Evolutionary conservation across 2,329 filamentous ascomycete genomes (phyloP), one percentile per base, ranked within the genome.

Genomic region (Colletotrichum sp.): DNA sequence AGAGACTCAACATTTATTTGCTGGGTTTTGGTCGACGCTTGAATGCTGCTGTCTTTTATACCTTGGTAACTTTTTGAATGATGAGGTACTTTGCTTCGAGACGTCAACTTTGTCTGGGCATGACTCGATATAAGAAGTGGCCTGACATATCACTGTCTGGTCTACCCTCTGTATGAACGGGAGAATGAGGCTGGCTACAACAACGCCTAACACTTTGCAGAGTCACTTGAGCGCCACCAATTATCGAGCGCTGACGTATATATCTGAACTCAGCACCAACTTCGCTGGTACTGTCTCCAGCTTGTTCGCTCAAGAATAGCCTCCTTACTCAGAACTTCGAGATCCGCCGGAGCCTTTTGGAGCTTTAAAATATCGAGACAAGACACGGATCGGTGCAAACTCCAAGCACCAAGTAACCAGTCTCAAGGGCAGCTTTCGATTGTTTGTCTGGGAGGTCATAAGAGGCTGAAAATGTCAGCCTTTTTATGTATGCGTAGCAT

Each of bases 21-120:
- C 26, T 28, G 28, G 36, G 4, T 39, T 39, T 9, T 39, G 36
- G 36, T 28, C 26, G 26, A 28, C 26, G 26, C 16, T 9, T 39
- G 36, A 18, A 18, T 18, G 15, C 2, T 18, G 16, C 16, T 18
- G 9, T 5, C 16, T 18, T 39, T 39, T 18, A 39, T 39, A 18
- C 2, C 16, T 39, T 5, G 0, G 4, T 18, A 8, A 39, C 7
- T 18, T 2, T 39, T 43, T 43, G 16, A 43, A 43, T 3, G 39
- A 43, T 10, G 16, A 43, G 10, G 1, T 1, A 10, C 2, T 18
- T 6, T 1, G 39, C 7, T 9, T 43, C 2, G 39, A 6, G 0
- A 43, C 9, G 9, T n/a, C 39, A n/a, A 43, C 0, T 5, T 10
- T 43, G 9, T 43, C 16, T 3, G 5, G 0, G 9, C 18, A 43